Conservation (phyloP, 768 basidiomycete genomes). For the Boletales sp. region DNA sequence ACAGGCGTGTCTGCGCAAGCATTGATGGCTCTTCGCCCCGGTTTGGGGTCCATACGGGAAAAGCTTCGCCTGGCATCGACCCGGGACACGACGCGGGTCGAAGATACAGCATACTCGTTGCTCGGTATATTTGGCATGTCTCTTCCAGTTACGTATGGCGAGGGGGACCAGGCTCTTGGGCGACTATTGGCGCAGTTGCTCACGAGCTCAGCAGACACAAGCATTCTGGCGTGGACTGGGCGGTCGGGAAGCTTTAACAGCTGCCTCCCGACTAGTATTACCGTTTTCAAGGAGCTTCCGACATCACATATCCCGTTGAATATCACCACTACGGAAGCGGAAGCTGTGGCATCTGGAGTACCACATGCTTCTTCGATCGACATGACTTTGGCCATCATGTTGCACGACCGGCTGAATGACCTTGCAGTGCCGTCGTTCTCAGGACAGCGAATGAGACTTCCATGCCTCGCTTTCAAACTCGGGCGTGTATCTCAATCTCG, state of each 20-base stretch:
- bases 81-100: too few species aligned
- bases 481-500: neutral
- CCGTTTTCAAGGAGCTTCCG: neutral
- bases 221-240: conserved; percentile 10
- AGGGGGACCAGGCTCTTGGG: neutral
- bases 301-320: neutral
- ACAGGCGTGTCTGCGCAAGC: too few species aligned
- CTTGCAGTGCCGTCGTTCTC: neutral
- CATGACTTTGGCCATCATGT: neutral
- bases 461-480: conserved; percentile 9
- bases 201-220: conserved; percentile 2
- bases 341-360: neutral
- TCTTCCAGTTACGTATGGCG: too few species aligned
- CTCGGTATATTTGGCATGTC: neutral
- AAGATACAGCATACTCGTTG: too few species aligned
- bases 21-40: too few species aligned
- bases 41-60: too few species aligned
- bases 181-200: conserved; percentile 6
- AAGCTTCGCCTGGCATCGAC: too few species aligned
- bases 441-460: conserved; percentile 1
- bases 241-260: conserved; percentile 1
- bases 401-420: neutral
- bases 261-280: conserved; percentile 2
- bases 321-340: neutral
- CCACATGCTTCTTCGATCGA: neutral